Percentiles rank a stretch among this genome's conserved stretches.
Conservation (phyloP, 1,139 yeast species). For the Candida tunisiensis region DNA sequence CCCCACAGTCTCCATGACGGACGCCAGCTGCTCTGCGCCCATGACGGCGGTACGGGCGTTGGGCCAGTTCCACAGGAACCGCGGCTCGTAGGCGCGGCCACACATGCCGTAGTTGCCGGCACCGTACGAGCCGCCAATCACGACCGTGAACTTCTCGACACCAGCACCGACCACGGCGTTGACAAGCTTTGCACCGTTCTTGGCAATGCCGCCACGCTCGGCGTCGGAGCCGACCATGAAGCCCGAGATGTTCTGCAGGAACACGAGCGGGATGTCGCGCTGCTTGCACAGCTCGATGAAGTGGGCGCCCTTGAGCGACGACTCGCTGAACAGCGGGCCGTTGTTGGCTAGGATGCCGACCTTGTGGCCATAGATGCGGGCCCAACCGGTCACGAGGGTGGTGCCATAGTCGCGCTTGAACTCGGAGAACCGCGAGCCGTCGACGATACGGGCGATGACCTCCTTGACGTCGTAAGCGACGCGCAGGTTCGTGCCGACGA, state of each 20-base stretch:
- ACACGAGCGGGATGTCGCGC: slow-evolving; percentile 18
- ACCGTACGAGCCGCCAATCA: slow-evolving; percentile 20
- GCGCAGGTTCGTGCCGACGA: slow-evolving; percentile 17
- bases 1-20: slow-evolving; percentile 18
- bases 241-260: slow-evolving; percentile 19
- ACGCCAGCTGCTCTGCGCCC: slow-evolving; percentile 21
- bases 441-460: slow-evolving; percentile 19
- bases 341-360: slow-evolving; percentile 21
- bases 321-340: slow-evolving; percentile 19
- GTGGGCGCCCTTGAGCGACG: slow-evolving; percentile 20
- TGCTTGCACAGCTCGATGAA: slow-evolving; percentile 20
- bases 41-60: slow-evolving; percentile 20
- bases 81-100: slow-evolving; percentile 20
- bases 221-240: slow-evolving; percentile 22
- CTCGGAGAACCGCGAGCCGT: slow-evolving; percentile 18
- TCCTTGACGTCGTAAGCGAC: slow-evolving; percentile 19
- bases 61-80: slow-evolving; percentile 21
- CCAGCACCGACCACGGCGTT: slow-evolving; percentile 20
- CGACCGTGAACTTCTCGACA: slow-evolving; percentile 18
- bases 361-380: slow-evolving; percentile 17
- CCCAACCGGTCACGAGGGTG: slow-evolving; percentile 17
- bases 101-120: slow-evolving; percentile 23
- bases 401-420: slow-evolving; percentile 19
- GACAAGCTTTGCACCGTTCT: slow-evolving; percentile 20
- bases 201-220: slow-evolving; percentile 21